phyloP scores from a whole-genome alignment of 2,329 filamentous ascomycete species.

The Didymosphaeria variabile region DNA sequence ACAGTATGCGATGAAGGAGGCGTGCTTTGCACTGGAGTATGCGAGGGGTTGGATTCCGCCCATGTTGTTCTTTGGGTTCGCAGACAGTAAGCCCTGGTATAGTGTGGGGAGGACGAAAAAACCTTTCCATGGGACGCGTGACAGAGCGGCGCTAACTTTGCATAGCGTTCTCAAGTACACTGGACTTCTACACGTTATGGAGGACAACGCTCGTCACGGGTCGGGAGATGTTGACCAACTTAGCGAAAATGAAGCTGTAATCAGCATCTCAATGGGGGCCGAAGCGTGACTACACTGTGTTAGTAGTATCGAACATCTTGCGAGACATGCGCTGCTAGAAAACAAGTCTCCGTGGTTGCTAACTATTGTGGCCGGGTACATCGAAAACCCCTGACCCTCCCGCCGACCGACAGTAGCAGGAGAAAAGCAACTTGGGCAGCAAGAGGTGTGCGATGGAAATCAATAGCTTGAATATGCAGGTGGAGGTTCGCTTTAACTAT shows the following conservation, averaged over 20 bases:
- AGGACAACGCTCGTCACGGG: constrained; percentile 78
- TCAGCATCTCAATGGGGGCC: background rate
- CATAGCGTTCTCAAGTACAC: constrained; percentile 72
- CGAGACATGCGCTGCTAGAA: background rate
- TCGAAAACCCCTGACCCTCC: background rate
- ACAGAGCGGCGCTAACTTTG: background rate
- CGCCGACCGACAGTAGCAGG: background rate
- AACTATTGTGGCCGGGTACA: background rate
- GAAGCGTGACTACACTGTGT: background rate
- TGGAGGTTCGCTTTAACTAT: constrained; percentile 2
- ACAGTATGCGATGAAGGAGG: constrained; percentile 82
- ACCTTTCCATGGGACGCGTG: background rate
- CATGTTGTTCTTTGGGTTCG: constrained; percentile 90
- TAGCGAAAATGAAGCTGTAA: constrained; percentile 50
- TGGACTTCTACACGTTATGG: constrained; percentile 88
- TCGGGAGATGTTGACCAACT: constrained; percentile 77
- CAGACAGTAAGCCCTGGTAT: constrained; percentile 63
- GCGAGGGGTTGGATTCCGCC: constrained; percentile 90
- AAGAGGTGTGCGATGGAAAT: background rate
- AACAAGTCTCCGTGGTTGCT: background rate
- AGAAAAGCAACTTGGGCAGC: background rate
- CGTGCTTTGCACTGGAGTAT: constrained; percentile 84
- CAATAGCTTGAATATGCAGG: background rate
- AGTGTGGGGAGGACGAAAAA: background rate
- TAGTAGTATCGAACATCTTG: background rate